Evolutionary conservation across 495 filamentous ascomycete genomes (phyloP).

Genomic region (Neurospora tetraspora): DNA sequence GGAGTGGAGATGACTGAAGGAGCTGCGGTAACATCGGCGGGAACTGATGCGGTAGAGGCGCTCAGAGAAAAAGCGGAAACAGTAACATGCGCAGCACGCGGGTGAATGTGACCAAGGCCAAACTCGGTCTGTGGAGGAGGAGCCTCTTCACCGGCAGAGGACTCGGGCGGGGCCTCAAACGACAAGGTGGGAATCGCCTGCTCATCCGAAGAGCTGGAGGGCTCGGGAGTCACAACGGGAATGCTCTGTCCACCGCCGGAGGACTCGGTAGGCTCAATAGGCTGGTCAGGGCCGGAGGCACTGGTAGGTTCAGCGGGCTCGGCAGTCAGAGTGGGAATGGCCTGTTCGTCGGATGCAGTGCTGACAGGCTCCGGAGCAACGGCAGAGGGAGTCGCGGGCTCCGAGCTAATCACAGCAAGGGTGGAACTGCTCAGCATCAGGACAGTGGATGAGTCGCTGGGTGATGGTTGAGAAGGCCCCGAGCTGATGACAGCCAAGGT

Average conservation of each 20-base stretch:
- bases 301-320: background rate
- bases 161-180: background rate
- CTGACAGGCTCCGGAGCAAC: background rate
- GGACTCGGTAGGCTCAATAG: background rate
- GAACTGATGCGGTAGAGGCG: background rate
- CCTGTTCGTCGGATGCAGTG: background rate
- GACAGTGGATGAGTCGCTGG: background rate
- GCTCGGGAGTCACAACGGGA: background rate
- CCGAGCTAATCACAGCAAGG: background rate
- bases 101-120: background rate
- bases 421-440: background rate
- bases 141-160: background rate
- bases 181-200: background rate
- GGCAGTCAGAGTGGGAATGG: background rate
- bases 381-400: background rate
- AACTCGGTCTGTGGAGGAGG: conserved; percentile 16
- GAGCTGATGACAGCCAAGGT: background rate
- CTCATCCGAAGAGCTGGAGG: background rate
- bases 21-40: background rate
- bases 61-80: background rate
- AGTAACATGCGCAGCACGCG: background rate
- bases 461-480: background rate
- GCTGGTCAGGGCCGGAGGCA: background rate
- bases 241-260: background rate
- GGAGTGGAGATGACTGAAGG: background rate